Evolutionary conservation across 2,329 filamentous ascomycete genomes (phyloP).

Genomic region (Fusarium stilboides): DNA sequence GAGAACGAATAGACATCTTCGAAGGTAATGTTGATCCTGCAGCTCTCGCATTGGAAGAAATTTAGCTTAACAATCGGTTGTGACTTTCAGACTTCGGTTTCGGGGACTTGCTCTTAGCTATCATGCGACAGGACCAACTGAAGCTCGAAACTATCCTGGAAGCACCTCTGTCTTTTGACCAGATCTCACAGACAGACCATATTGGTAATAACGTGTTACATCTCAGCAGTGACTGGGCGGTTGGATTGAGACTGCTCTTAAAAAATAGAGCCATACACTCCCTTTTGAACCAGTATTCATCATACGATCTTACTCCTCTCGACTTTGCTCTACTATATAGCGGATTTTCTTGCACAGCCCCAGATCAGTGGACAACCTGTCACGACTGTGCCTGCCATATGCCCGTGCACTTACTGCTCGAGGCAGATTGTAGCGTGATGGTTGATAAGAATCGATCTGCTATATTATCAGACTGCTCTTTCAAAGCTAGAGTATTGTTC

Average conservation of each 20-base stretch:
- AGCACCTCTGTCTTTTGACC: rapidly evolving
- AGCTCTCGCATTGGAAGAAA: neutral
- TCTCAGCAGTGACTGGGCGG: neutral
- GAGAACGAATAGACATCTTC: neutral
- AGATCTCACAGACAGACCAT: neutral
- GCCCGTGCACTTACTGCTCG: neutral
- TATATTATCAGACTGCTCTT: neutral
- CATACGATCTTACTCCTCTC: rapidly evolving
- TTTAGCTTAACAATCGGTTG: neutral
- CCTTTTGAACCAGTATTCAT: rapidly evolving
- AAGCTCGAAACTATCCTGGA: neutral
- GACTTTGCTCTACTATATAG: neutral
- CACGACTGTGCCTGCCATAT: neutral
- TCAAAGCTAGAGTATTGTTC: neutral
- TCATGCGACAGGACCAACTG: neutral
- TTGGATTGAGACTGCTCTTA: neutral
- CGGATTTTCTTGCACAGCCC: neutral
- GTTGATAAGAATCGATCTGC: rapidly evolving
- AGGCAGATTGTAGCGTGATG: neutral
- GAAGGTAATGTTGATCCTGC: neutral
- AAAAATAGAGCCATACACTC: neutral
- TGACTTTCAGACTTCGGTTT: neutral
- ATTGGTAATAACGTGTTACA: neutral
- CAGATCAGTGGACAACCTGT: neutral
- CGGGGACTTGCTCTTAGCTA: neutral